These are phyloP conservation scores for Pouteria campechiana DNA, from an alignment of 179 eudicot genomes.

Conservation along the genomic window DNA sequence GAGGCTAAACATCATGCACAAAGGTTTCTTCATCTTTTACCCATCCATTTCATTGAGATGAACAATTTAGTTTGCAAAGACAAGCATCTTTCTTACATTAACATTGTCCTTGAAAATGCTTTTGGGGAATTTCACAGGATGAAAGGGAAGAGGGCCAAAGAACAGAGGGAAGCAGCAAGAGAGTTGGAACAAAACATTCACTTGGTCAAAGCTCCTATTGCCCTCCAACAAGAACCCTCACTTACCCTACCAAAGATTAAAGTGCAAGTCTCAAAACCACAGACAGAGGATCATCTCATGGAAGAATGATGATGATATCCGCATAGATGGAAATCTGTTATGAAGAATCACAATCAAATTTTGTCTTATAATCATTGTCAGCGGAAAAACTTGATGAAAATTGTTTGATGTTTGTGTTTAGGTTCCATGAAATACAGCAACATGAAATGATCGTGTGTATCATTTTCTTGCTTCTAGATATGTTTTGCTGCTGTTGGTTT, in stretches of 20 bases:
- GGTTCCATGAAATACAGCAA: too few species aligned
- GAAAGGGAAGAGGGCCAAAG: conserved; percentile 31
- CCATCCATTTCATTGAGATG: neutral
- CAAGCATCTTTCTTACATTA: neutral
- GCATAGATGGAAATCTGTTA: too few species aligned
- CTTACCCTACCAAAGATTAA: conserved; percentile 38
- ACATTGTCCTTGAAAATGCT: neutral
- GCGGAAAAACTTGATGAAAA: too few species aligned
- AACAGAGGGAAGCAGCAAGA: conserved; percentile 12
- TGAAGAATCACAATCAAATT: too few species aligned
- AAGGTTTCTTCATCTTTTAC: conserved; percentile 29
- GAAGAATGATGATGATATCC: conserved; percentile 81
- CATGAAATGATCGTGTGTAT: too few species aligned
- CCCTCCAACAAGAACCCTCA: conserved; percentile 22
- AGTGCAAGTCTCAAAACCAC: conserved; percentile 31
- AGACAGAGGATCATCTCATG: conserved; percentile 49
- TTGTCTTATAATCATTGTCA: too few species aligned
- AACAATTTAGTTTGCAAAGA: too few species aligned
- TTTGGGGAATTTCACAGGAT: conserved; percentile 26
- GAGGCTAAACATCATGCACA: conserved; percentile 25
- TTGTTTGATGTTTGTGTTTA: too few species aligned
- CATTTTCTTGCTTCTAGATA: too few species aligned
- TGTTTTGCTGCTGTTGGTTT: too few species aligned
- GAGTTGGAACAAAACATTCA: conserved; percentile 41
- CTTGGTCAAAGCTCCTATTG: conserved; percentile 51